Evolutionary conservation across 257 asterid genomes (phyloP).

Genomic region (Anisodus acutangulus): DNA sequence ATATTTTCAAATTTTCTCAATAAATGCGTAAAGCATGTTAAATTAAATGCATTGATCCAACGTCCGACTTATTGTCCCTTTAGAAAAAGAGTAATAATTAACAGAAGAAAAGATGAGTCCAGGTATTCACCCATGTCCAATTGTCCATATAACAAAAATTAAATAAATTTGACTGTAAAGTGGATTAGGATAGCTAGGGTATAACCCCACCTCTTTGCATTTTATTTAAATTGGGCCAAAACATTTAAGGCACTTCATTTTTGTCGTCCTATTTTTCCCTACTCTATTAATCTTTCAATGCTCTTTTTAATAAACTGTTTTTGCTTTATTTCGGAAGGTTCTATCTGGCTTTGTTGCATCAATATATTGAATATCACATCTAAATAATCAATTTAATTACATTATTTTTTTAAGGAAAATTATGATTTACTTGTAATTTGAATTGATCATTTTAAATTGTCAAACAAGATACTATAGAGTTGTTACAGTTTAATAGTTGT

Average conservation of each 20-base stretch:
- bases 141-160: no score
- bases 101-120: not conserved
- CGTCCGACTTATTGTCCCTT: not conserved
- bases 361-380: not conserved
- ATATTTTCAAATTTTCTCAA: no score
- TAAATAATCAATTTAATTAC: not conserved
- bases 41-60: not conserved
- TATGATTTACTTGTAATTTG: no score
- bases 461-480: no score
- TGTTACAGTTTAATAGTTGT: no score
- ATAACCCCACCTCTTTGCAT: constrained; percentile 23
- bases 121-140: no score
- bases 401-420: not conserved
- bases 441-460: no score
- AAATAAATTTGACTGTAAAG: not conserved
- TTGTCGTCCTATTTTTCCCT: not conserved
- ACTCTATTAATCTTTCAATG: not conserved
- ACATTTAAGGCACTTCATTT: constrained; percentile 18
- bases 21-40: no score
- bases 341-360: not conserved
- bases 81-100: constrained; percentile 3
- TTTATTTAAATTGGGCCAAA: constrained; percentile 15
- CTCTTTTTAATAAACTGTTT: not conserved
- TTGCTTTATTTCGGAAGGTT: not conserved
- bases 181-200: not conserved